Percentiles rank a stretch among this genome's conserved stretches.
These are phyloP conservation scores for Tricholoma flavovirens DNA, from an alignment of 768 basidiomycete genomes.

Conservation along the genomic window DNA sequence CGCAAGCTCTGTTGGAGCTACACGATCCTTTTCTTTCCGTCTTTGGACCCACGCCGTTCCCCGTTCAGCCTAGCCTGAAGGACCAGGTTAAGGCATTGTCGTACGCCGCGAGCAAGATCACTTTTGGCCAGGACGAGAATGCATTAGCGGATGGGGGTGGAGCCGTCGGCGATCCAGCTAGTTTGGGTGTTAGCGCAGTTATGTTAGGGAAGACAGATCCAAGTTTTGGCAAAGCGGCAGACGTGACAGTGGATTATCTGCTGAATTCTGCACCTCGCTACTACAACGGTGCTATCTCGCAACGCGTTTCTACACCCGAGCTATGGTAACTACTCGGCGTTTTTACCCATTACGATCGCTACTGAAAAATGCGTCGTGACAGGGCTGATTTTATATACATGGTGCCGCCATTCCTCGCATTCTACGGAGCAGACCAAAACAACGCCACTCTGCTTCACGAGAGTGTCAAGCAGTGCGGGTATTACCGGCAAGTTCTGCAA, in stretches of 20 bases:
- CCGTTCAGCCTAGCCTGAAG: conserved; percentile 20
- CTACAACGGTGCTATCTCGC: conserved; percentile 42
- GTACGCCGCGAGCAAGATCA: conserved; percentile 35
- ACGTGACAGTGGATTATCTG: conserved; percentile 27
- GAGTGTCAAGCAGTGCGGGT: conserved; percentile 32
- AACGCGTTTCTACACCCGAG: conserved; percentile 31
- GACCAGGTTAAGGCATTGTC: conserved; percentile 23
- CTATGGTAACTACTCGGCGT: conserved; percentile 31
- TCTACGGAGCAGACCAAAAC: conserved; percentile 34
- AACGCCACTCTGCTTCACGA: conserved; percentile 31
- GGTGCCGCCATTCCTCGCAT: conserved; percentile 47
- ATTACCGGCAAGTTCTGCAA: conserved; percentile 32
- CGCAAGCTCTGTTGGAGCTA: conserved; percentile 40
- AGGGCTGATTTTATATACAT: conserved; percentile 50
- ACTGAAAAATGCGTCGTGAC: not conserved
- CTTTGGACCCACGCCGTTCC: conserved; percentile 32
- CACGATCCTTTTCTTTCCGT: conserved; percentile 34
- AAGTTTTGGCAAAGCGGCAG: conserved; percentile 28
- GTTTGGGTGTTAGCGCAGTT: conserved; percentile 41
- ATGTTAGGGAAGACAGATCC: conserved; percentile 33
- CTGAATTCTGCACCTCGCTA: conserved; percentile 31
- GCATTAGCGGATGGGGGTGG: conserved; percentile 33
- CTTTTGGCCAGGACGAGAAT: conserved; percentile 28
- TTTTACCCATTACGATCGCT: not conserved
- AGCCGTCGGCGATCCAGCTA: conserved; percentile 42